These are phyloP conservation scores for Ophiocytium majus DNA, from an alignment of 352 stramenopile genomes.

Conservation along the genomic window DNA sequence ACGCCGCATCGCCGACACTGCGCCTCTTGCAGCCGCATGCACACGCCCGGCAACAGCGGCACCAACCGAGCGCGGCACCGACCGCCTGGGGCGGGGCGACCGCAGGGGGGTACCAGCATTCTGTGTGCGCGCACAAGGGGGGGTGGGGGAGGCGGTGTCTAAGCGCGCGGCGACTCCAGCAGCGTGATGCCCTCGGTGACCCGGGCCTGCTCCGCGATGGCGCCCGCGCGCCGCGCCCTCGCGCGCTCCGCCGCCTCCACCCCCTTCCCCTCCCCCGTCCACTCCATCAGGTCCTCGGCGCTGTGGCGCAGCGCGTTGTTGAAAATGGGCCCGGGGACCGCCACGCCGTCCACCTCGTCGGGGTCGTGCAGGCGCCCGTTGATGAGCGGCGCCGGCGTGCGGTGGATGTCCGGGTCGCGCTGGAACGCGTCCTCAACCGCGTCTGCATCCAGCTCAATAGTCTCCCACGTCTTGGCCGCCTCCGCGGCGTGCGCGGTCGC, in stretches of 20 bases:
- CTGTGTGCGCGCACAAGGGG: too few species aligned
- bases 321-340: slow-evolving; percentile 51
- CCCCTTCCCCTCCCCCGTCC: background rate
- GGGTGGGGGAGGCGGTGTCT: too few species aligned
- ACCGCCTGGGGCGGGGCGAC: too few species aligned
- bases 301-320: slow-evolving; percentile 48
- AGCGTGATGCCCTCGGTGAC: background rate
- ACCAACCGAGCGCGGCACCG: too few species aligned
- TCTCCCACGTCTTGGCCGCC: slow-evolving; percentile 38
- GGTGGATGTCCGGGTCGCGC: background rate
- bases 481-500: slow-evolving; percentile 47
- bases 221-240: background rate
- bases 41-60: too few species aligned
- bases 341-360: slow-evolving; percentile 41
- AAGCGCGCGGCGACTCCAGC: too few species aligned
- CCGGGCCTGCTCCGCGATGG: background rate
- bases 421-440: slow-evolving; percentile 37
- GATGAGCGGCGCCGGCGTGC: background rate
- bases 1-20: too few species aligned
- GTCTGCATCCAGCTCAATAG: slow-evolving; percentile 46
- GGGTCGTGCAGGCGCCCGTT: background rate
- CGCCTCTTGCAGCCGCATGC: too few species aligned
- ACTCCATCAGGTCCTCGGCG: slow-evolving; percentile 26
- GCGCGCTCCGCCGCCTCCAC: background rate
- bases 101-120: too few species aligned